Evolutionary conservation across 805 yeast species (phyloP).

Genomic region (Kodamaea hsintzibuensis): DNA sequence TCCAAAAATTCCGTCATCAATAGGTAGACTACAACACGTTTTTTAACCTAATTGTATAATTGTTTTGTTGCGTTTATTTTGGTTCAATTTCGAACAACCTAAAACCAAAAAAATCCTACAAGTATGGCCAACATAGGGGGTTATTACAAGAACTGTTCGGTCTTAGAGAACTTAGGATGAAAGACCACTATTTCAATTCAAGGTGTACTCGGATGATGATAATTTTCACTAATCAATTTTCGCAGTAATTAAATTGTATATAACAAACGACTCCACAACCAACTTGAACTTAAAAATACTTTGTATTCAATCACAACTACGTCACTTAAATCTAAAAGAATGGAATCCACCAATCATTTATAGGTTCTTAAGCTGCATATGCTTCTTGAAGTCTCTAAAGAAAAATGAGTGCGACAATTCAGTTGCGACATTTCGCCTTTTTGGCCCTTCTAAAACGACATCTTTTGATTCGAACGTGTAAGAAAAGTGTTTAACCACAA

Average conservation of each 20-base stretch:
- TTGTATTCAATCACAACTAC: neutral
- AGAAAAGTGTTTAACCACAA: neutral
- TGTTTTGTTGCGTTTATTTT: neutral
- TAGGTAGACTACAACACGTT: neutral
- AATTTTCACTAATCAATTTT: neutral
- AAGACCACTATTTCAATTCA: neutral
- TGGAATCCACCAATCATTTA: neutral
- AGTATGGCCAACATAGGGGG: neutral
- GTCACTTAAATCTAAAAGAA: neutral
- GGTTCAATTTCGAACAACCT: neutral
- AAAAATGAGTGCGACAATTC: neutral
- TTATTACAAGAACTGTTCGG: neutral
- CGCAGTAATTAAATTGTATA: neutral
- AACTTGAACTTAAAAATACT: neutral
- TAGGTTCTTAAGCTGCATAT: neutral
- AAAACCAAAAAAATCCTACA: neutral
- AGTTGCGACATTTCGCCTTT: neutral
- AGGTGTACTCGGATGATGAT: neutral
- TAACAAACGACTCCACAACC: neutral
- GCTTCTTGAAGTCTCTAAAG: neutral
- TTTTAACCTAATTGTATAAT: neutral
- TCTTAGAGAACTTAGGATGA: neutral
- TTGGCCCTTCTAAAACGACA: no score
- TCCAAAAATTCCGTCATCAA: conserved; percentile 20
- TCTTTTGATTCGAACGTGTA: neutral